These are phyloP conservation scores for Candida tibetensis DNA, from an alignment of 805 yeast genomes.

Conservation along the genomic window DNA sequence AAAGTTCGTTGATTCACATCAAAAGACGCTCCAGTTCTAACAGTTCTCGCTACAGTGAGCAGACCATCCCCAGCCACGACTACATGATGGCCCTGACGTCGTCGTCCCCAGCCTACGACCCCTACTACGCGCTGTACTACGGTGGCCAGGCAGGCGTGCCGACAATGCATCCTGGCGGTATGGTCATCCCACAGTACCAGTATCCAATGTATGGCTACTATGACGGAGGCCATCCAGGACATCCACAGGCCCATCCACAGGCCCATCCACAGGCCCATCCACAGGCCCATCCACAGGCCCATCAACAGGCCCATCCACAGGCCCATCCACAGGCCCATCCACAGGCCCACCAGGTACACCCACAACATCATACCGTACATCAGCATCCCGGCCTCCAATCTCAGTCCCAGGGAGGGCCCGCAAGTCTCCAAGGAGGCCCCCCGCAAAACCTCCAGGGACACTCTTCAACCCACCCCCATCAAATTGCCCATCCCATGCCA, in stretches of 20 bases:
- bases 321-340: conserved; percentile 7
- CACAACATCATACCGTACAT: conserved; percentile 1
- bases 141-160: conserved; percentile 1
- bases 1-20: conserved; percentile 42
- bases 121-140: conserved; percentile 7
- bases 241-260: conserved; percentile 2
- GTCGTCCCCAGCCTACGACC: conserved; percentile 6
- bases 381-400: conserved; percentile 1
- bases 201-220: conserved; percentile 2
- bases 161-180: not conserved
- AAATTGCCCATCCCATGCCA: too few species aligned
- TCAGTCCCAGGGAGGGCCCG: too few species aligned
- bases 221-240: conserved; percentile 1
- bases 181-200: not conserved
- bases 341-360: conserved; percentile 5
- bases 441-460: conserved; percentile 2
- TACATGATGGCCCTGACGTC: conserved; percentile 8
- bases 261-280: conserved; percentile 5
- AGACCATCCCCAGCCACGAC: conserved; percentile 10
- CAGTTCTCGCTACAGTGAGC: conserved; percentile 15
- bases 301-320: conserved; percentile 3
- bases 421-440: too few species aligned
- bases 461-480: conserved; percentile 4
- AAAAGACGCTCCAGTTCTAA: conserved; percentile 47
- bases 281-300: conserved; percentile 4